phyloP scores from a whole-genome alignment of 2,329 filamentous ascomycete species.

The Ascochyta lentis region DNA sequence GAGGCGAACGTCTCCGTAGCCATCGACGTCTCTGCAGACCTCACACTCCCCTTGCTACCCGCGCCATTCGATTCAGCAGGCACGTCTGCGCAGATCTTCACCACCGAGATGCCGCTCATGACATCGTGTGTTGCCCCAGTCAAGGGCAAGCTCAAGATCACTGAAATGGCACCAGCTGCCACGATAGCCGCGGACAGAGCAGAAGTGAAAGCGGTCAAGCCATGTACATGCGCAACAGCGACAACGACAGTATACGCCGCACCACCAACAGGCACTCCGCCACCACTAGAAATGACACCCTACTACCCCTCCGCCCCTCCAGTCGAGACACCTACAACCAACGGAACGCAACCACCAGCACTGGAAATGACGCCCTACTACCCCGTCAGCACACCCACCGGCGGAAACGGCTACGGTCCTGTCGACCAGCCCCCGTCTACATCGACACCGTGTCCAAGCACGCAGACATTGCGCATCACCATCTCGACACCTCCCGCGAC shows the following conservation, averaged over 20 bases:
- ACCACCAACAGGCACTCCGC: neutral
- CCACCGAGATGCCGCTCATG: constrained; percentile 26
- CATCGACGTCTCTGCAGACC: constrained; percentile 27
- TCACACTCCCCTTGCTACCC: constrained; percentile 32
- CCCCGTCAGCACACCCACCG: neutral
- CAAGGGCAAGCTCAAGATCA: constrained; percentile 1
- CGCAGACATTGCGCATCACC: constrained; percentile 6
- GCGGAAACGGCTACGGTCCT: neutral
- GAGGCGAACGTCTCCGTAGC: constrained; percentile 35
- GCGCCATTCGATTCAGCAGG: constrained; percentile 21
- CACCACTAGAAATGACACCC: neutral
- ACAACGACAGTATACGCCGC: constrained; percentile 5
- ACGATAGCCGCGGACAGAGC: constrained; percentile 2
- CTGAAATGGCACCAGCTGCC: constrained; percentile 4
- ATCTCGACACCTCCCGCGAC: constrained; percentile 3
- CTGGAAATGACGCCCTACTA: constrained; percentile 2
- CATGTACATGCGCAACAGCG: constrained; percentile 1
- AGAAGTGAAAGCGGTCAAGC: neutral
- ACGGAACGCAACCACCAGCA: neutral
- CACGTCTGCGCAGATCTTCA: constrained; percentile 29
- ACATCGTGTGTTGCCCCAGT: constrained; percentile 24
- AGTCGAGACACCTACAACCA: too few species aligned
- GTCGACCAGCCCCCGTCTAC: neutral
- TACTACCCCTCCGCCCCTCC: neutral
- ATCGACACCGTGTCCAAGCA: neutral